A percentile compares a stretch with the other conserved stretches of the same genome.
phyloP scores from a whole-genome alignment of 768 basidiomycete genomes.

The Amanita thiersii region DNA sequence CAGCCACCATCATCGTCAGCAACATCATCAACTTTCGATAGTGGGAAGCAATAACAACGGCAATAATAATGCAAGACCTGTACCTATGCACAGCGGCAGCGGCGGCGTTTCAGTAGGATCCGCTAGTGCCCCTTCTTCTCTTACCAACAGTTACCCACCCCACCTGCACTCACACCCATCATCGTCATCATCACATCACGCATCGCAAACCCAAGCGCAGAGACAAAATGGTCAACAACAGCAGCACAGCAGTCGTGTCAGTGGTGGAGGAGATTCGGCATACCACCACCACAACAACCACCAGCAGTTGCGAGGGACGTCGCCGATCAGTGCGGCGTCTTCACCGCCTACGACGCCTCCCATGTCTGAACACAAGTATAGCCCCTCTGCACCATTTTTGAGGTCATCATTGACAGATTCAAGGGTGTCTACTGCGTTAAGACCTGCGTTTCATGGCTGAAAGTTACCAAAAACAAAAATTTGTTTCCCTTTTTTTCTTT shows the following conservation, averaged over 20 bases:
- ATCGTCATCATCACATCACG: background rate
- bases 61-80: background rate
- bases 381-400: conserved; percentile 22
- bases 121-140: background rate
- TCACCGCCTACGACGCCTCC: conserved; percentile 9
- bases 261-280: background rate
- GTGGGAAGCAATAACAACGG: background rate
- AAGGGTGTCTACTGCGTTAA: conserved; percentile 26
- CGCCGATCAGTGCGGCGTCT: conserved; percentile 3
- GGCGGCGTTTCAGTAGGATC: background rate
- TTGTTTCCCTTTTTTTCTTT: background rate
- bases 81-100: background rate
- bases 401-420: conserved; percentile 19
- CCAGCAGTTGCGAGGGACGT: background rate
- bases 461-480: background rate
- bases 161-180: background rate
- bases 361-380: conserved; percentile 16
- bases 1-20: background rate
- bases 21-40: background rate
- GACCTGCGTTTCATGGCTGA: conserved; percentile 25
- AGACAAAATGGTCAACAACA: conserved; percentile 14
- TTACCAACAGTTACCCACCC: background rate
- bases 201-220: background rate
- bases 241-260: conserved; percentile 9
- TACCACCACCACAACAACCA: background rate